These are phyloP conservation scores for Cercospora berteroae DNA, from an alignment of 2,329 filamentous ascomycete genomes.

Conservation along the genomic window DNA sequence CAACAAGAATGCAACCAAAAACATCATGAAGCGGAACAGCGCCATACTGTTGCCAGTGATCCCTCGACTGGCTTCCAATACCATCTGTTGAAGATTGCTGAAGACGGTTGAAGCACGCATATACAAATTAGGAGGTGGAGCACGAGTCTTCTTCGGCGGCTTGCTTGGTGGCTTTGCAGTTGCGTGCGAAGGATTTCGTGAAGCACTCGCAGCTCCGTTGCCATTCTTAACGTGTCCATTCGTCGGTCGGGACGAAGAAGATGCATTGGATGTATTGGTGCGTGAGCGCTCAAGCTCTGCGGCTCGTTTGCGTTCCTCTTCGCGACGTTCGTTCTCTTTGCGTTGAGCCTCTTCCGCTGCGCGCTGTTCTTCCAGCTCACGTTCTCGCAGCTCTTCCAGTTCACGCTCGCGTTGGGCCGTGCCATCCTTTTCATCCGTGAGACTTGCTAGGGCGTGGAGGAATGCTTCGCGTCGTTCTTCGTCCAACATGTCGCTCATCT, in stretches of 20 bases:
- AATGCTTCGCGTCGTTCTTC: slow-evolving; percentile 90
- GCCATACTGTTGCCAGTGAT: slow-evolving; percentile 55
- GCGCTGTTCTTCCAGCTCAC: slow-evolving; percentile 43
- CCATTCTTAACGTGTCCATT: slow-evolving; percentile 12
- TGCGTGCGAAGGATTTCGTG: slow-evolving; percentile 14
- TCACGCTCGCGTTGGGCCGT: slow-evolving; percentile 64
- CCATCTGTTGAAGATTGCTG: slow-evolving; percentile 46
- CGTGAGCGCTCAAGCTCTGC: slow-evolving; percentile 27
- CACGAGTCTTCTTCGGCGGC: slow-evolving; percentile 24
- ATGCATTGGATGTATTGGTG: slow-evolving; percentile 8
- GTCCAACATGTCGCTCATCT: slow-evolving; percentile 79
- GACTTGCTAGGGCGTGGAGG: slow-evolving; percentile 75
- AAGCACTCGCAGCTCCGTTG: slow-evolving; percentile 4
- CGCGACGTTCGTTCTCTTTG: slow-evolving; percentile 33
- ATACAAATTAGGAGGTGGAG: slow-evolving; percentile 26
- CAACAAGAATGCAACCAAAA: slow-evolving; percentile 73
- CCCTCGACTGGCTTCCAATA: slow-evolving; percentile 45
- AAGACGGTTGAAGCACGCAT: slow-evolving; percentile 38
- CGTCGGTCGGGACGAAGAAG: slow-evolving; percentile 8
- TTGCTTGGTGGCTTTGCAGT: slow-evolving; percentile 22
- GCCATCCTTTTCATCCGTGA: slow-evolving; percentile 79
- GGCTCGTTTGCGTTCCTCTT: slow-evolving; percentile 37
- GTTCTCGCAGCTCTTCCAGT: slow-evolving; percentile 57
- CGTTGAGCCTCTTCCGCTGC: slow-evolving; percentile 33
- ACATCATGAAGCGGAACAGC: slow-evolving; percentile 65